phyloP scores from a whole-genome alignment of 768 basidiomycete species.

The Kwoniella sp. region DNA sequence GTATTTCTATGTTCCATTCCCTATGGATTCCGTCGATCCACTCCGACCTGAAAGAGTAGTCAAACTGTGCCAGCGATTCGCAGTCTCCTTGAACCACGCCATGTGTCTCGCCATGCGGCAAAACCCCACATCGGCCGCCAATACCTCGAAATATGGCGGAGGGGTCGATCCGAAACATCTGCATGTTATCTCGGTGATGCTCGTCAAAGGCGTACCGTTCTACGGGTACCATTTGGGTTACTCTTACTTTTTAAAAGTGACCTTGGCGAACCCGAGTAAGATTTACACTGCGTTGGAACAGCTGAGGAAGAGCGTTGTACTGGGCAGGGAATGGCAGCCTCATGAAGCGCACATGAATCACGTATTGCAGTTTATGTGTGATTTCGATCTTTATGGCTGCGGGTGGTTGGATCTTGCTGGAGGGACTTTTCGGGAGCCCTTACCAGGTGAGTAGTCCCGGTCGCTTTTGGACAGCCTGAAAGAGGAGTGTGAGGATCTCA shows the following conservation, averaged over 20 bases:
- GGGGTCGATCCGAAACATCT: conserved; percentile 53
- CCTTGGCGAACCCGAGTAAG: conserved; percentile 69
- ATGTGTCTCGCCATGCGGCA: conserved; percentile 78
- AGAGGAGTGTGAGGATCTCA: too few species aligned
- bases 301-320: conserved; percentile 77
- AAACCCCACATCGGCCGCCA: conserved; percentile 66
- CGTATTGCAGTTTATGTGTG: conserved; percentile 87
- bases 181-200: conserved; percentile 67
- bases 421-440: conserved; percentile 56
- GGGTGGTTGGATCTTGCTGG: conserved; percentile 77
- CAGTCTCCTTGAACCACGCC: conserved; percentile 78
- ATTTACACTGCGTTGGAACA: conserved; percentile 73
- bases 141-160: conserved; percentile 58
- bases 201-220: conserved; percentile 93
- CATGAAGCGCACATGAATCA: conserved; percentile 91
- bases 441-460: conserved; percentile 55
- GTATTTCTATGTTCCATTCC: conserved; percentile 88
- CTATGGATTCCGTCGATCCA: conserved; percentile 63
- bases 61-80: conserved; percentile 68
- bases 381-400: conserved; percentile 92
- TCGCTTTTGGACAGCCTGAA: too few species aligned
- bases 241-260: conserved; percentile 84
- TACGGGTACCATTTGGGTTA: conserved; percentile 89
- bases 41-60: conserved; percentile 62
- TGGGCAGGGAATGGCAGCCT: conserved; percentile 73